Evolutionary conservation across 768 basidiomycete genomes (phyloP).

Genomic region (Lepiota venenata): DNA sequence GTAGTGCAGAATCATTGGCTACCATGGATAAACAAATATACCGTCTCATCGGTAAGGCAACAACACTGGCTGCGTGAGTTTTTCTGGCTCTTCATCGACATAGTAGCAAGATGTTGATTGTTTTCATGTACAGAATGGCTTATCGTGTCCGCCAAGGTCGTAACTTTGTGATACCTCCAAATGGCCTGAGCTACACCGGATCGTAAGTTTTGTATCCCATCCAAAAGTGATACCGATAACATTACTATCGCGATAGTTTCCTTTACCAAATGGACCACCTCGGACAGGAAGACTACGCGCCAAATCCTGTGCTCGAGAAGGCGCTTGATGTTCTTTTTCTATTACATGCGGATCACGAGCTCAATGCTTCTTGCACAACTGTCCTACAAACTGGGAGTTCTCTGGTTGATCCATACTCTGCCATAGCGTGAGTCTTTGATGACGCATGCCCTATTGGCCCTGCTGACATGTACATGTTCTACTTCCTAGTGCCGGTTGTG

Average conservation of each 20-base stretch:
- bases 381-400: slow-evolving; percentile 88
- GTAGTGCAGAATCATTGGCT: slow-evolving; percentile 61
- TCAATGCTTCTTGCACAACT: slow-evolving; percentile 84
- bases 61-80: slow-evolving; percentile 79
- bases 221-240: neutral
- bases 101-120: neutral
- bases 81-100: neutral
- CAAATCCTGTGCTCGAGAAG: slow-evolving; percentile 82
- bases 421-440: slow-evolving; percentile 56
- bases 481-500: slow-evolving; percentile 69
- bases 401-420: slow-evolving; percentile 87
- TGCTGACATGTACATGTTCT: neutral
- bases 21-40: slow-evolving; percentile 93
- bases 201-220: slow-evolving; percentile 45
- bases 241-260: slow-evolving; percentile 45
- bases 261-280: slow-evolving; percentile 90
- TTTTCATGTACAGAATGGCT: slow-evolving; percentile 61
- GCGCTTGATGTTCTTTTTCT: slow-evolving; percentile 88
- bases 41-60: slow-evolving; percentile 83
- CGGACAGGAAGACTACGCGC: slow-evolving; percentile 66
- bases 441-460: neutral
- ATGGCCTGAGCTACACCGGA: slow-evolving; percentile 79
- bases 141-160: slow-evolving; percentile 91
- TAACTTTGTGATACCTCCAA: slow-evolving; percentile 81
- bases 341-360: slow-evolving; percentile 87